phyloP scores from a whole-genome alignment of 129 eudicot species.

The Pulicaria dysenterica region DNA sequence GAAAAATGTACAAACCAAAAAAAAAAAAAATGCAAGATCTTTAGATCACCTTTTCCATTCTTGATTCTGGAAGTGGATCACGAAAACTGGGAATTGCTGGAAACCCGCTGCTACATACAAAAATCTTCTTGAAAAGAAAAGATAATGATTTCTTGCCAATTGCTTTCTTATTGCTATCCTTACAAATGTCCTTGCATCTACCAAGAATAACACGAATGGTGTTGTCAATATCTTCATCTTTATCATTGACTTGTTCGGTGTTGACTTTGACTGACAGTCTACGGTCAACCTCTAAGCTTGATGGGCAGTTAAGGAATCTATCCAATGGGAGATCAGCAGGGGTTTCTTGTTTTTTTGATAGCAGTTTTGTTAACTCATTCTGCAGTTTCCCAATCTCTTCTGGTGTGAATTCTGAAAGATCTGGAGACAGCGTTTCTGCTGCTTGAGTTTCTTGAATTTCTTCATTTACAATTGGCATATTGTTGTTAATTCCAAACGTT shows the following conservation, averaged over 20 bases:
- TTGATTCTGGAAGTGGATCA: conserved; percentile 85
- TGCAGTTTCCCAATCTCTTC: conserved; percentile 84
- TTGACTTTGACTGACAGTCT: conserved; percentile 54
- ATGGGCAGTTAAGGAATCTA: conserved; percentile 97
- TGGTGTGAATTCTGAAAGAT: conserved; percentile 85
- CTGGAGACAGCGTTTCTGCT: conserved; percentile 57
- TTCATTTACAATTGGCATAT: conserved; percentile 35
- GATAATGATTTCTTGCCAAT: conserved; percentile 77
- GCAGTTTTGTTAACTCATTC: conserved; percentile 69
- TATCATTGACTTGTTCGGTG: conserved; percentile 42
- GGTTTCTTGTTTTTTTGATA: conserved; percentile 60
- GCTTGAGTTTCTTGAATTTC: conserved; percentile 41
- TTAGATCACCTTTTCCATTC: conserved; percentile 86
- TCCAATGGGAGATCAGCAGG: conserved; percentile 82
- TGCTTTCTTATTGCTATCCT: conserved; percentile 61
- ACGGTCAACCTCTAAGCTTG: conserved; percentile 94
- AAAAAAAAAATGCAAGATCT: neutral
- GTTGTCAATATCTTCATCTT: conserved; percentile 83
- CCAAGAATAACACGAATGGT: conserved; percentile 90
- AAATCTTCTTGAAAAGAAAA: conserved; percentile 80
- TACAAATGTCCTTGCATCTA: conserved; percentile 84
- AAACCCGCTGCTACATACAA: conserved; percentile 79
- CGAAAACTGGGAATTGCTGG: conserved; percentile 72
- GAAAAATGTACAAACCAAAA: neutral
- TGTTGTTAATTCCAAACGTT: conserved; percentile 79